Evolutionary conservation across 148 eudicot genomes (phyloP).

Genomic region (Vaccinium vitisidaea): DNA sequence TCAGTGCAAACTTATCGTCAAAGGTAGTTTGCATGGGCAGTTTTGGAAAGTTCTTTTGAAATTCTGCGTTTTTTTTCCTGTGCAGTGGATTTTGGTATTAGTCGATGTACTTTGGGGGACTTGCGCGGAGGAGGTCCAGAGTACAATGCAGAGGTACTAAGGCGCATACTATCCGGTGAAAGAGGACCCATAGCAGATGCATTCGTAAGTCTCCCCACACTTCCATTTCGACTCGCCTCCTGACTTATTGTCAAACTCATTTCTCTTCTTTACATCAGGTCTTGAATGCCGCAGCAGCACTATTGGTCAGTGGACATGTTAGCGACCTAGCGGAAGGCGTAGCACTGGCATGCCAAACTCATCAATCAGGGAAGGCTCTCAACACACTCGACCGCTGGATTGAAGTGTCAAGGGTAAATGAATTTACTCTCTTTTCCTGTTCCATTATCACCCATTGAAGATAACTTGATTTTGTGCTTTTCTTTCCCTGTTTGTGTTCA

Average conservation of each 20-base stretch:
- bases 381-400: constrained; percentile 59
- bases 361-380: constrained; percentile 63
- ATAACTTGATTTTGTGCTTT: neutral
- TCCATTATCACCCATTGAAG: neutral
- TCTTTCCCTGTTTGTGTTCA: neutral
- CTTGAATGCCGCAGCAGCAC: constrained; percentile 84
- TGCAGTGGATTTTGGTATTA: constrained; percentile 80
- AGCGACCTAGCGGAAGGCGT: constrained; percentile 62
- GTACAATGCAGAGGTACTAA: constrained; percentile 70
- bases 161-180: constrained; percentile 70
- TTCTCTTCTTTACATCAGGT: constrained; percentile 38
- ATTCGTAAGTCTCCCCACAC: constrained; percentile 50
- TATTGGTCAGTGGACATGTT: constrained; percentile 68
- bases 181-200: constrained; percentile 82
- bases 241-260: neutral
- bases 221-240: neutral
- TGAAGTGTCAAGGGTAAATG: constrained; percentile 55
- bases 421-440: neutral
- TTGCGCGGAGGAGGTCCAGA: constrained; percentile 72
- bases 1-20: neutral
- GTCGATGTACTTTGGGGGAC: constrained; percentile 67
- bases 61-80: neutral
- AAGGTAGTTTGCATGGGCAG: neutral
- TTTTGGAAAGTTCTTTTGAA: neutral
- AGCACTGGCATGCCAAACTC: constrained; percentile 67